A percentile compares a stretch with the other conserved stretches of the same genome.
These are phyloP conservation scores for Aureobasidium sp. DNA, from an alignment of 2,329 filamentous ascomycete genomes.

Conservation along the genomic window DNA sequence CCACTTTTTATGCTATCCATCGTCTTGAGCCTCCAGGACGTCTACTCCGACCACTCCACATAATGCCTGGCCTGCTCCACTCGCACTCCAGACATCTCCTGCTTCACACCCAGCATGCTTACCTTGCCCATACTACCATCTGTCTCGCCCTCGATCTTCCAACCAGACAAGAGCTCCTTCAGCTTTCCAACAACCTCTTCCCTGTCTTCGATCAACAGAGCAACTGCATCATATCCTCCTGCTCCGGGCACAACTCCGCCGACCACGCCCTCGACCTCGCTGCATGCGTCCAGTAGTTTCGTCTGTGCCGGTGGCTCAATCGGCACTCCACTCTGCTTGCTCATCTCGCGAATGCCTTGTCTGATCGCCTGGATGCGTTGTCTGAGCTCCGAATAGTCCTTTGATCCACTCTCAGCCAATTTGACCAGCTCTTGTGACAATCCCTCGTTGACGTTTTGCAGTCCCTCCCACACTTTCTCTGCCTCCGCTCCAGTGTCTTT, in stretches of 20 bases:
- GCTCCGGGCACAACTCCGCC: conserved; percentile 92
- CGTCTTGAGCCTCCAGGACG: background rate
- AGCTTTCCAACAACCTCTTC: conserved; percentile 55
- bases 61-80: conserved; percentile 36
- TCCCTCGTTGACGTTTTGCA: conserved; percentile 68
- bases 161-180: conserved; percentile 56
- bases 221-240: conserved; percentile 86
- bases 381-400: conserved; percentile 48
- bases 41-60: conserved; percentile 31
- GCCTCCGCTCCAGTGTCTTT: conserved; percentile 58
- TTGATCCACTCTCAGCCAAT: conserved; percentile 43
- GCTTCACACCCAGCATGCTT: conserved; percentile 60
- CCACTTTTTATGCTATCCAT: background rate
- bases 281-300: conserved; percentile 69
- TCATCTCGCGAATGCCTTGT: conserved; percentile 68
- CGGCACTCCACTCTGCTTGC: conserved; percentile 64
- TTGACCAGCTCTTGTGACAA: conserved; percentile 58
- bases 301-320: conserved; percentile 88
- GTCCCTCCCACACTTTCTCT: conserved; percentile 61
- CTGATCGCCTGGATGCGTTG: conserved; percentile 46
- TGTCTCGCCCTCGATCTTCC: conserved; percentile 45
- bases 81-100: conserved; percentile 62
- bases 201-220: conserved; percentile 70
- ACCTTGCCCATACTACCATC: conserved; percentile 47
- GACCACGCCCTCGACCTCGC: conserved; percentile 66